These are phyloP conservation scores for Saccharomyces kudriavzevii DNA, from an alignment of 805 yeast genomes.

Conservation along the genomic window DNA sequence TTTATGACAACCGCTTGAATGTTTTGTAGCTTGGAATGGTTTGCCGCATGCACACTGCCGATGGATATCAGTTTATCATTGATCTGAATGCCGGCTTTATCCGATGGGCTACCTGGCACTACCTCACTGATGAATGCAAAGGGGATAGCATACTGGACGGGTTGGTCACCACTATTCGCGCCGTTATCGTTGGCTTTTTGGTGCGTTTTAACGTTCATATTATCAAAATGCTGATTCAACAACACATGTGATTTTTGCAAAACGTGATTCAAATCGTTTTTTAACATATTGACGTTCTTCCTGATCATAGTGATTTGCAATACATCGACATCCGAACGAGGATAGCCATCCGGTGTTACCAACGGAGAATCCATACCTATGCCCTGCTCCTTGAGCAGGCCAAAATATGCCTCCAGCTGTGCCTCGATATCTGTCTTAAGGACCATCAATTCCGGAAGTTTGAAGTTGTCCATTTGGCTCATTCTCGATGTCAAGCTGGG, in stretches of 20 bases:
- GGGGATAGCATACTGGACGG: slow-evolving; percentile 31
- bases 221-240: slow-evolving; percentile 38
- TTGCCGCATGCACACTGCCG: slow-evolving; percentile 47
- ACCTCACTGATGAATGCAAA: slow-evolving; percentile 51
- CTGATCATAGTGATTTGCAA: slow-evolving; percentile 56
- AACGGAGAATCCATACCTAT: slow-evolving; percentile 60
- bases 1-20: slow-evolving; percentile 39
- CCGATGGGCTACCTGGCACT: slow-evolving; percentile 49
- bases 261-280: slow-evolving; percentile 58
- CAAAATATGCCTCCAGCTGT: slow-evolving; percentile 36
- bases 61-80: slow-evolving; percentile 50
- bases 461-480: neutral
- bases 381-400: slow-evolving; percentile 37
- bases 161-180: neutral
- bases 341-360: slow-evolving; percentile 71
- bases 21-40: slow-evolving; percentile 42
- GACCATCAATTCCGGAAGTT: neutral
- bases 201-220: slow-evolving; percentile 3
- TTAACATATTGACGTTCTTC: slow-evolving; percentile 53
- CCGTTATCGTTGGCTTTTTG: slow-evolving; percentile 1
- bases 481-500: neutral
- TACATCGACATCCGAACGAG: slow-evolving; percentile 76
- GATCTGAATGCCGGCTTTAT: slow-evolving; percentile 41
- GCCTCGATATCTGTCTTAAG: slow-evolving; percentile 36
- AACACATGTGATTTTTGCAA: slow-evolving; percentile 39